phyloP scores from a whole-genome alignment of 352 stramenopile species.

The Thalassiosira mediterranea region DNA sequence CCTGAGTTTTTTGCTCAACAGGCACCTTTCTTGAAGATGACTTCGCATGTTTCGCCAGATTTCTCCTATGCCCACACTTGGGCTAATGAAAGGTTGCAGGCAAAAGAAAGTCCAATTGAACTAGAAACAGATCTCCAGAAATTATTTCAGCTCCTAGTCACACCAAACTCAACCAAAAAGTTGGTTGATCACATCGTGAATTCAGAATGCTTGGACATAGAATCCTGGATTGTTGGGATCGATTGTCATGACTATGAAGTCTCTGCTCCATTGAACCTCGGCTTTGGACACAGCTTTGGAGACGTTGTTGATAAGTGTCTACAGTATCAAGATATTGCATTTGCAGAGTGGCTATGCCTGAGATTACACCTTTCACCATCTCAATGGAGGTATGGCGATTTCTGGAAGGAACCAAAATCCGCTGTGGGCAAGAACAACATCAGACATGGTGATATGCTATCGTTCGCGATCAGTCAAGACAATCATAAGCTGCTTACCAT shows the following conservation, averaged over 20 bases:
- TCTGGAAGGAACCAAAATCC: conserved; percentile 3
- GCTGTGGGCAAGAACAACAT: not conserved
- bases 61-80: not conserved
- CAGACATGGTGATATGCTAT: conserved; percentile 1
- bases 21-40: not conserved
- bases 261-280: no score
- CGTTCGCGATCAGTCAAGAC: not conserved
- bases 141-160: conserved; percentile 5
- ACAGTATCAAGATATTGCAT: not conserved
- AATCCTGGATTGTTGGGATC: not conserved
- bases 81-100: conserved; percentile 6
- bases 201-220: conserved; percentile 18
- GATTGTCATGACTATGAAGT: not conserved
- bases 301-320: conserved; percentile 7
- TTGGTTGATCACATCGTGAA: conserved; percentile 16
- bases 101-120: conserved; percentile 12
- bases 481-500: not conserved
- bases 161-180: not conserved
- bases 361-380: not conserved
- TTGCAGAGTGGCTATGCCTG: conserved; percentile 21
- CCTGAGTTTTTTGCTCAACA: conserved; percentile 19
- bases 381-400: not conserved
- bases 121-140: conserved; percentile 18
- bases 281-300: conserved; percentile 12
- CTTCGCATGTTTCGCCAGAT: not conserved